Evolutionary conservation across 2,329 filamentous ascomycete genomes (phyloP).

Genomic region (Westerdykella sp.): DNA sequence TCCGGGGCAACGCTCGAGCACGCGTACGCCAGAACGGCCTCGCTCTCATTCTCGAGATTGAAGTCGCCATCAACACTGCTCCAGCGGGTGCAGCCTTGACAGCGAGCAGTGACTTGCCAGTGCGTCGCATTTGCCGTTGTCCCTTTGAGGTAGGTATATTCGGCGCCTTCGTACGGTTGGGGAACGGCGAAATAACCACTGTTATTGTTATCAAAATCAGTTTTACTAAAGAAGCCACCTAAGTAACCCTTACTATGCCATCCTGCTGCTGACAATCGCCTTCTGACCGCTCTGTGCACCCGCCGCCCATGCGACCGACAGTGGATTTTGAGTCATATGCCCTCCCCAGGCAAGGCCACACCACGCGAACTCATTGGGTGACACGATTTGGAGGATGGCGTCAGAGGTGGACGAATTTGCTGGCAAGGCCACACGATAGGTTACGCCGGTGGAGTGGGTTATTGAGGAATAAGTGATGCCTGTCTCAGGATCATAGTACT

Average conservation of each 20-base stretch:
- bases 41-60: conserved; percentile 4
- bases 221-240: not conserved
- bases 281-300: conserved; percentile 6
- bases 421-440: conserved; percentile 14
- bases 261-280: conserved; percentile 9
- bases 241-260: conserved; percentile 10
- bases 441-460: conserved; percentile 11
- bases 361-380: conserved; percentile 11
- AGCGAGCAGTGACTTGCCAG: conserved; percentile 13
- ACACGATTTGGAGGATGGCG: conserved; percentile 14
- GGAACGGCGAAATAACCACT: conserved; percentile 91
- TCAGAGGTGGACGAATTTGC: conserved; percentile 7
- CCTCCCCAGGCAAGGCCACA: conserved; percentile 18
- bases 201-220: conserved; percentile 50
- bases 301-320: conserved; percentile 12
- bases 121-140: conserved; percentile 8
- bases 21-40: conserved; percentile 9
- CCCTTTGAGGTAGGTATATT: conserved; percentile 11
- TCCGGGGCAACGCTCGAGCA: conserved; percentile 10
- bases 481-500: conserved; percentile 10
- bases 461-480: conserved; percentile 14
- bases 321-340: conserved; percentile 15
- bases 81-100: conserved; percentile 15
- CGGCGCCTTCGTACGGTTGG: conserved; percentile 45
- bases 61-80: conserved; percentile 9